Base-by-base conservation (phyloP, 768 basidiomycete genomes). In the Mycena olivaceomarginata region DNA sequence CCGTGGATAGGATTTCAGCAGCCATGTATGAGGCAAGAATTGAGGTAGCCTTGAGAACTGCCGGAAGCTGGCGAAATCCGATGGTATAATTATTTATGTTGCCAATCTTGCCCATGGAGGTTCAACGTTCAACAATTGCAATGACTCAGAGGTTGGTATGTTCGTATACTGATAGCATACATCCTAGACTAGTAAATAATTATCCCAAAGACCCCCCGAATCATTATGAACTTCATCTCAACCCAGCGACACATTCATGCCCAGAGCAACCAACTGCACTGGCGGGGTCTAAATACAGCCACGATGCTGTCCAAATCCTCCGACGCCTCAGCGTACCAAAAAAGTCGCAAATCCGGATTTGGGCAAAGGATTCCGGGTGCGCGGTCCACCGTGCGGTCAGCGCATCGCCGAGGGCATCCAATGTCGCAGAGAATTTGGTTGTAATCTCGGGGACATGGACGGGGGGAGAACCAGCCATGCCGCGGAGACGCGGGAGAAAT, bases 361-460 rank as follows among this genome's bases (percentile, higher is more conserved):
- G 25, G 25, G n/a, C 56, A 13, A 25, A 57, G 10, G 22, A 57
- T 25, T 15, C 57, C 43, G 41, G 22, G 18, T 20, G 67, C 11
- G 53, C 67, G 67, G 20, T 43, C 68, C 56, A 70, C 22, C 68
- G 68, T 15, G 68, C 4, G 25, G 68, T 18, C 22, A 70, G 56
- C 16, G 68, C 57, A 9, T 60, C 41, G 43, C 2, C 43, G 57
- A 70, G 41, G n/a, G 45, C n/a, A 46, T 59, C 57, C 43, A 70
- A 18, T 57, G 60, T 59, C 10, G 20, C 45, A 1, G 68, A 57
- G 40, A 70, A 70, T 41, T 57, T 59, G 6, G 15, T 69, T 5
- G 68, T 70, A 20, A 60, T 70, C 31, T 60, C 40, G 16, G 56
- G 41, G 41, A 12, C 57, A 25, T 41, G n/a, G 60, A 63, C 41